A percentile compares a stretch with the other conserved stretches of the same genome.
phyloP scores from a whole-genome alignment of 1,284 basidiomycete species.

The Baeospora myosura region DNA sequence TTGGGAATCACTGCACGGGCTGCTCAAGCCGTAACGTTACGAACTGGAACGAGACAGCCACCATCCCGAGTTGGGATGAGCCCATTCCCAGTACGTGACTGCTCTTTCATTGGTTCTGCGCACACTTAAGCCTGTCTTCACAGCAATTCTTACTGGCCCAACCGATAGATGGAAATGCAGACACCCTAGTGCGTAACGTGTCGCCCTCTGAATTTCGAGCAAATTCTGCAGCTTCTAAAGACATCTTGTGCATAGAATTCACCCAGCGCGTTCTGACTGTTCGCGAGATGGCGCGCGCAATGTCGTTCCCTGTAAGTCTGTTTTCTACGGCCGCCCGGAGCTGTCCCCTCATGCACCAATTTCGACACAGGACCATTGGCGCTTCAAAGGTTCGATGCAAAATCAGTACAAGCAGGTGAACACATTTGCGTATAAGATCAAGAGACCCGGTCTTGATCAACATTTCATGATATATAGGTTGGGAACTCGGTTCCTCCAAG shows the following conservation, averaged over 20 bases:
- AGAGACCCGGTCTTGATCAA: too few relatives aligned
- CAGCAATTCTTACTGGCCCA: background rate
- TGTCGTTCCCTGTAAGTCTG: background rate
- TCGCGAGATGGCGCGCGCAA: background rate
- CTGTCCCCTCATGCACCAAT: background rate
- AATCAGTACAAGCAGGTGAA: background rate
- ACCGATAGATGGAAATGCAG: background rate
- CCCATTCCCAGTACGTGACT: background rate
- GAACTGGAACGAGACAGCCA: background rate
- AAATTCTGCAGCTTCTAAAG: too few relatives aligned
- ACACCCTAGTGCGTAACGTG: background rate
- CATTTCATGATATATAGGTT: too few relatives aligned
- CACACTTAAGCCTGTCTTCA: background rate
- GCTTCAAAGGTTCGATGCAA: background rate
- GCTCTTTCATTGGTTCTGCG: background rate
- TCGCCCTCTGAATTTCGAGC: background rate
- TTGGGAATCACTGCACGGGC: background rate
- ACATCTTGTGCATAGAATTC: background rate
- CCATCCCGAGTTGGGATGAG: background rate
- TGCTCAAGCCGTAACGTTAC: background rate
- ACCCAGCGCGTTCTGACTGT: background rate
- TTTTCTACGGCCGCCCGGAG: too few relatives aligned
- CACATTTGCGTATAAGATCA: too few relatives aligned
- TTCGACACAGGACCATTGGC: background rate
- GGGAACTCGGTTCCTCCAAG: too few relatives aligned